Evolutionary conservation across 2,329 filamentous ascomycete genomes (phyloP).

Genomic region (Fusarium sp.): DNA sequence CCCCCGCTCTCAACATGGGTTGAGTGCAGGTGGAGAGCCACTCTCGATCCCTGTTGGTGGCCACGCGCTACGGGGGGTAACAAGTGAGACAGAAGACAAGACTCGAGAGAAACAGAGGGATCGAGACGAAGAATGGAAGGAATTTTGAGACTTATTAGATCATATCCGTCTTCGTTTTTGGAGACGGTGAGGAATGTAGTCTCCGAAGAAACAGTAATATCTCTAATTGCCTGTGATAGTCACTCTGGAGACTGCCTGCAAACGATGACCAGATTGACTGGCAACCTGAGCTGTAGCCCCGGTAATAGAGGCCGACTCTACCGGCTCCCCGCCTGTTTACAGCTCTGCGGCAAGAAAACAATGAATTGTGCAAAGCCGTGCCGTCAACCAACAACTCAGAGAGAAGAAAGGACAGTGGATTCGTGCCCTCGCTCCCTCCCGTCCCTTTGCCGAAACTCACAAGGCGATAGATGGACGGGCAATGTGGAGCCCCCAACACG

Average conservation of each 20-base stretch:
- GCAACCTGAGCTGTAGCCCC: conserved; percentile 7
- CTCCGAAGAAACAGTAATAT: not conserved
- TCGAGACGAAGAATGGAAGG: conserved; percentile 16
- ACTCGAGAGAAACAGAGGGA: conserved; percentile 3
- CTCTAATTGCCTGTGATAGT: not conserved
- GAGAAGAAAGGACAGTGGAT: not conserved
- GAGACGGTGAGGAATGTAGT: conserved; percentile 18
- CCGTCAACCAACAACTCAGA: not conserved
- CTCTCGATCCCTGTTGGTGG: conserved; percentile 12
- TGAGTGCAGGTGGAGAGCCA: not conserved
- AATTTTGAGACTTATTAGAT: conserved; percentile 17
- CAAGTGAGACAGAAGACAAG: conserved; percentile 6
- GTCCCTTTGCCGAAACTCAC: not conserved
- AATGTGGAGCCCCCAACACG: conserved; percentile 14
- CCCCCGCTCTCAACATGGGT: not conserved
- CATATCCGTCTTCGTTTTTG: not conserved
- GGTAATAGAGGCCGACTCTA: not conserved
- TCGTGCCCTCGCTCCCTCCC: not conserved
- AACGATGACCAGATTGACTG: not conserved
- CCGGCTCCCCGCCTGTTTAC: not conserved
- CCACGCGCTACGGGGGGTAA: conserved; percentile 8
- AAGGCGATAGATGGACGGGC: not conserved
- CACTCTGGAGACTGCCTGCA: conserved; percentile 5
- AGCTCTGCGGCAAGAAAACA: not conserved
- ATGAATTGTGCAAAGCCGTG: not conserved